Evolutionary conservation across 2,329 filamentous ascomycete genomes (phyloP), one percentile per base, ranked within the genome.

Genomic region (Calonectria crousiana): DNA sequence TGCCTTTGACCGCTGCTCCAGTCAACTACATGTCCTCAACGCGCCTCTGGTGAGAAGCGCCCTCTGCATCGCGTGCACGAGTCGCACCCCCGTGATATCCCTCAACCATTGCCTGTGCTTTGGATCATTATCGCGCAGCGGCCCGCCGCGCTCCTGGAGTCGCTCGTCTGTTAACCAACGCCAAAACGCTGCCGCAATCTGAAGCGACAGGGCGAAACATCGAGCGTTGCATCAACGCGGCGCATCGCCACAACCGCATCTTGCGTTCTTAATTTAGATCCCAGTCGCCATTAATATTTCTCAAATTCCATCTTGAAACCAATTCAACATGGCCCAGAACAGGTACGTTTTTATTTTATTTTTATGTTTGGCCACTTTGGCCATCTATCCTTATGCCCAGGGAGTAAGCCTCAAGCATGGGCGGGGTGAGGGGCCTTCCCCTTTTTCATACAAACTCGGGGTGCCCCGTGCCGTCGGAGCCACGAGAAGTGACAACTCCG

Each of bases 241-340:
- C 49, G 64, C 72, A 71, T 71, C 68, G 52, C 67, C 67, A 64
- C 53, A 67, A 56, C 52, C 32, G 32, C 53, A 58, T 34, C 41
- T 67, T 60, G 38, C 36, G 51, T 69, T 66, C 58, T 38, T 70
- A 53, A 44, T 66, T 65, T 72, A 64, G 70, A 67, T 71, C 47
- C 36, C 56, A 65, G 28, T 65, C 51, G 58, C 72, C 16, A 74
- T 56, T 71, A 34, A 53, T 71, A 73, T 67, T 72, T 51, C 67
- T 49, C 60, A 56, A 62, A 62, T 51, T 13, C 30, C 20, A 23
- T 41, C 41, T 51, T 67, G 49, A 52, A 53, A 65, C 67, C 72
- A 68, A 78, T 78, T 71, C 74, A 79, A 76, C 56, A 84, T 84
- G 83, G 82, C 83, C 76, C 83, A 84, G 78, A 83, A 84, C 69